phyloP scores from a whole-genome alignment of 495 filamentous ascomycete species.

The Xylaria sp. region DNA sequence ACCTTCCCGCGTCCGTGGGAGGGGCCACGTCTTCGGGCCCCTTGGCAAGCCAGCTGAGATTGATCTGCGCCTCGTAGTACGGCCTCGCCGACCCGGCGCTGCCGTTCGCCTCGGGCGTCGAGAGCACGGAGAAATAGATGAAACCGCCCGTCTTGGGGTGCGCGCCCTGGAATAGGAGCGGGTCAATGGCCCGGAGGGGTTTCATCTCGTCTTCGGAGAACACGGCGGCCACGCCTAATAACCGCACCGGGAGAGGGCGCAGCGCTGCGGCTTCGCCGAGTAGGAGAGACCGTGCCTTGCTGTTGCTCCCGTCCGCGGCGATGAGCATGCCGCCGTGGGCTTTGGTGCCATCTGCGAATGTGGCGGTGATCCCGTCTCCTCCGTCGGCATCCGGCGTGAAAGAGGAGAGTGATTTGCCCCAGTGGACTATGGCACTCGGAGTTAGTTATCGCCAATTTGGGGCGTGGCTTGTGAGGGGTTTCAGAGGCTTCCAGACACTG shows the following conservation, averaged over 20 bases:
- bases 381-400: neutral
- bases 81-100: constrained; percentile 35
- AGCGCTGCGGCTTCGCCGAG: constrained; percentile 46
- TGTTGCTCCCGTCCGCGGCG: constrained; percentile 63
- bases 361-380: neutral
- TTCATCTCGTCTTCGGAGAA: neutral
- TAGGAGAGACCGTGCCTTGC: constrained; percentile 42
- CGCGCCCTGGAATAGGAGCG: constrained; percentile 66
- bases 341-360: neutral
- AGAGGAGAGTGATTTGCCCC: constrained; percentile 2
- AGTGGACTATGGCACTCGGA: too few species aligned
- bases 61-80: constrained; percentile 44
- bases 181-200: constrained; percentile 55
- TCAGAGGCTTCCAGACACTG: too few species aligned
- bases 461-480: too few species aligned
- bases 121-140: constrained; percentile 58
- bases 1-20: constrained; percentile 41
- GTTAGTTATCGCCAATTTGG: too few species aligned
- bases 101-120: constrained; percentile 55
- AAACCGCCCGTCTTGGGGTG: constrained; percentile 62
- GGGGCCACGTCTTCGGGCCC: constrained; percentile 45
- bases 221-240: neutral
- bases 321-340: constrained; percentile 59
- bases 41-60: constrained; percentile 53
- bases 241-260: constrained; percentile 42